Conservation (phyloP, 1,284 basidiomycete species). For the Cutaneotrichosporon dermatis region DNA sequence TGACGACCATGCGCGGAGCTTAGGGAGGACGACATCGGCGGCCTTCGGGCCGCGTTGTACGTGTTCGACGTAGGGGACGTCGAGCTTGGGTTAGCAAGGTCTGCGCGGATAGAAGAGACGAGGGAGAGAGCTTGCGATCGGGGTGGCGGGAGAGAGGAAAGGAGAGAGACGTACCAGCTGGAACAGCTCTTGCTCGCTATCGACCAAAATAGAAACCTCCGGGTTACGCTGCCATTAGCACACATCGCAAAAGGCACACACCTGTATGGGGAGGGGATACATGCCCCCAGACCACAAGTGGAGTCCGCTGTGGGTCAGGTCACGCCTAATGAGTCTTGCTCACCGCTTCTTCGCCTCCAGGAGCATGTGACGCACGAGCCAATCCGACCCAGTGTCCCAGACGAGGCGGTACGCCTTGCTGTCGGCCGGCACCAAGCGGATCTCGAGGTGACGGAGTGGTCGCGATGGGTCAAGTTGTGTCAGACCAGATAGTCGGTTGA, state of each 20-base stretch:
- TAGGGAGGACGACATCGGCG: not conserved
- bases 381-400: not conserved
- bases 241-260: not conserved
- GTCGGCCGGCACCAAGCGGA: not conserved
- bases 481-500: not conserved
- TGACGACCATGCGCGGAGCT: not conserved
- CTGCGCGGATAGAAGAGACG: too few relatives aligned
- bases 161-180: not conserved
- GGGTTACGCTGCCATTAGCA: not conserved
- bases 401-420: not conserved
- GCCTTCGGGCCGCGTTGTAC: not conserved
- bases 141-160: too few relatives aligned
- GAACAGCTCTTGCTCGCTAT: not conserved
- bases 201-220: not conserved
- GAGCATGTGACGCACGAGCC: not conserved
- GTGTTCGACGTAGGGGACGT: not conserved
- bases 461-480: not conserved
- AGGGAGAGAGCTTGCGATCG: too few relatives aligned
- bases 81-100: not conserved
- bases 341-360: not conserved
- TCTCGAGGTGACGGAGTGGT: not conserved
- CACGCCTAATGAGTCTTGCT: not conserved
- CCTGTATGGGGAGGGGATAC: not conserved
- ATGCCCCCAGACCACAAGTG: not conserved
- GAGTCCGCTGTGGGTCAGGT: not conserved